Conservation (phyloP, 2,329 filamentous ascomycete genomes). For the Sporothrix schenckii region DNA sequence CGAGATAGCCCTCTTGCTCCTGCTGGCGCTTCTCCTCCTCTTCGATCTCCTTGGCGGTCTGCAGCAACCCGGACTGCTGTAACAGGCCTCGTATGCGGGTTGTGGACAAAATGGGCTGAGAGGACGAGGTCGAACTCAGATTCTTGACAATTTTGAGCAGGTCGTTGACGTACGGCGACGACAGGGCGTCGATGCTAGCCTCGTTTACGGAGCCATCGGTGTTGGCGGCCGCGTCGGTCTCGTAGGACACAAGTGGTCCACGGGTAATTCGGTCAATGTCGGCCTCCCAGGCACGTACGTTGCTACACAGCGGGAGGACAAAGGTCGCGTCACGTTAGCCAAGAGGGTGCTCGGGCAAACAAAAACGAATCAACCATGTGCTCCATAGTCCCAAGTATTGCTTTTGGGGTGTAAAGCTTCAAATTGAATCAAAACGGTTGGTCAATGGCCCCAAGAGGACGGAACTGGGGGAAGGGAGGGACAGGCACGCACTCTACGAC, state of each 20-base stretch:
- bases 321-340: constrained; percentile 12
- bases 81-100: constrained; percentile 65
- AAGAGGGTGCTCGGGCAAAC: not conserved
- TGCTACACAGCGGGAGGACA: constrained; percentile 27
- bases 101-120: constrained; percentile 63
- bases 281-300: constrained; percentile 42
- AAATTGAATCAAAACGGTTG: not conserved
- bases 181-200: constrained; percentile 48
- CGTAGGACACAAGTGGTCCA: constrained; percentile 46
- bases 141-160: constrained; percentile 70
- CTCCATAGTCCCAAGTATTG: not conserved
- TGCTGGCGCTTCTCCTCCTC: constrained; percentile 19
- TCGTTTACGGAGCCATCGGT: constrained; percentile 27
- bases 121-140: constrained; percentile 69
- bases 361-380: not conserved
- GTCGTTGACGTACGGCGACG: constrained; percentile 60
- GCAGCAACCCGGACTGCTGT: constrained; percentile 61
- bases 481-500: constrained; percentile 51
- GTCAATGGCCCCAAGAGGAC: not conserved
- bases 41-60: constrained; percentile 39
- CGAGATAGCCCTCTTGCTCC: constrained; percentile 23
- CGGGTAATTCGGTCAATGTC: constrained; percentile 67
- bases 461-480: not conserved
- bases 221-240: constrained; percentile 26
- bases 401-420: not conserved